Evolutionary conservation across 768 basidiomycete species (phyloP).

Genomic region (Leccinum variicolor): DNA sequence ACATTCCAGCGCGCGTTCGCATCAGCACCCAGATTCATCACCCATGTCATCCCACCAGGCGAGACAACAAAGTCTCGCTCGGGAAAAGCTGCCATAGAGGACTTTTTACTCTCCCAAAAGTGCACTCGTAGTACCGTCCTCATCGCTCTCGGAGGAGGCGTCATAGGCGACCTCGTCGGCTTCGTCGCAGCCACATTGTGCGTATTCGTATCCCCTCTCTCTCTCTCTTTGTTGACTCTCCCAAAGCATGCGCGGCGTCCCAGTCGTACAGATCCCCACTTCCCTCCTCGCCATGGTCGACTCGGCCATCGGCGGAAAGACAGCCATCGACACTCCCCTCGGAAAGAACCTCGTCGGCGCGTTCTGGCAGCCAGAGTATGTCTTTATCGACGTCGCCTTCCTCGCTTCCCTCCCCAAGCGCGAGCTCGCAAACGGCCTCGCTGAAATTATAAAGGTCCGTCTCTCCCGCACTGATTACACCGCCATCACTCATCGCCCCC

Average conservation of each 20-base stretch:
- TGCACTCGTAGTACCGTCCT: slow-evolving; percentile 94
- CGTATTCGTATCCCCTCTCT: slow-evolving; percentile 23
- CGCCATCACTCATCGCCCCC: neutral
- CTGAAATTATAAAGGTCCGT: slow-evolving; percentile 92
- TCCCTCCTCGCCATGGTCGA: slow-evolving; percentile 98
- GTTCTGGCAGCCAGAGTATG: slow-evolving; percentile 97
- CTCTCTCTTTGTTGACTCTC: neutral
- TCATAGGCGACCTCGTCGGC: slow-evolving; percentile 94
- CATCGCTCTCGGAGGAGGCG: slow-evolving; percentile 92
- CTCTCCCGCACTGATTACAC: neutral
- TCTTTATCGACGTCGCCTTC: slow-evolving; percentile 97
- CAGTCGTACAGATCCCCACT: slow-evolving; percentile 94
- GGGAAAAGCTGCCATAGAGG: slow-evolving; percentile 92
- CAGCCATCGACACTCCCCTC: slow-evolving; percentile 97
- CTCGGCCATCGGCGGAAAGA: slow-evolving; percentile 96
- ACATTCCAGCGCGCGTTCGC: slow-evolving; percentile 48
- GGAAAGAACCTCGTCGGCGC: slow-evolving; percentile 99
- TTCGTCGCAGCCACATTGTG: slow-evolving; percentile 98
- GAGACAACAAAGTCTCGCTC: slow-evolving; percentile 90
- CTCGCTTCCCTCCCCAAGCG: slow-evolving; percentile 87
- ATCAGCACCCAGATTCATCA: slow-evolving; percentile 66
- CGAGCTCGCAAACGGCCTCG: slow-evolving; percentile 99
- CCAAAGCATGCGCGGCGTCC: slow-evolving; percentile 91
- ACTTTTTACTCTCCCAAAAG: slow-evolving; percentile 81
- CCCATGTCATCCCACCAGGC: slow-evolving; percentile 80